Evolutionary conservation across 805 yeast species (phyloP).

Genomic region (Starmerella gropengiesseri): DNA sequence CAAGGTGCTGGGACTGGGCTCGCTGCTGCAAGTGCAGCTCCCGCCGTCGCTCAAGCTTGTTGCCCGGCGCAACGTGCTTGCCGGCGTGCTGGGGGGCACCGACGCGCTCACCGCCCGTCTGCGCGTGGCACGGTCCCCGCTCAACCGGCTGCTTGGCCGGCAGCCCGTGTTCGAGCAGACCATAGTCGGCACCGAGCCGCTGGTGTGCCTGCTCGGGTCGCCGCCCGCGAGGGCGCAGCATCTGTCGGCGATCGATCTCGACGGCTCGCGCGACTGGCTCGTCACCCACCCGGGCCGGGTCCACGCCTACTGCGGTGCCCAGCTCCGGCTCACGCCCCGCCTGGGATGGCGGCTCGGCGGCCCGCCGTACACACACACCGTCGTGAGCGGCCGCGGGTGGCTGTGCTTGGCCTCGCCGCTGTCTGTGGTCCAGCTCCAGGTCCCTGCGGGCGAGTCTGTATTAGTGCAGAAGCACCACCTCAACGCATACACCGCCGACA

Average conservation of each 20-base stretch:
- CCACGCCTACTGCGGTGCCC: conserved; percentile 38
- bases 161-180: conserved; percentile 23
- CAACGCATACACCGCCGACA: conserved; percentile 33
- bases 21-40: conserved; percentile 80
- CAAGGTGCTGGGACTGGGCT: conserved; percentile 54
- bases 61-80: conserved; percentile 20
- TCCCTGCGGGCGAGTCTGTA: conserved; percentile 34
- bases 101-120: conserved; percentile 17
- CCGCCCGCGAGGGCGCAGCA: conserved; percentile 3
- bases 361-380: conserved; percentile 28
- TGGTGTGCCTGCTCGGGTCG: conserved; percentile 19
- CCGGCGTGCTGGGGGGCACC: conserved; percentile 20
- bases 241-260: conserved; percentile 32
- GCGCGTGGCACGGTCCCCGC: conserved; percentile 14
- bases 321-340: conserved; percentile 26
- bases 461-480: conserved; percentile 34
- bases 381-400: conserved; percentile 37
- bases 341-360: conserved; percentile 19
- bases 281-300: conserved; percentile 31
- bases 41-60: conserved; percentile 31
- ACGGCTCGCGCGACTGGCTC: conserved; percentile 36
- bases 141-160: conserved; percentile 18
- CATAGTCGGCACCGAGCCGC: conserved; percentile 20
- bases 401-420: conserved; percentile 35
- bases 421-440: conserved; percentile 32